phyloP scores from a whole-genome alignment of 345 rosid species.

The Sisymbrium altissimum region DNA sequence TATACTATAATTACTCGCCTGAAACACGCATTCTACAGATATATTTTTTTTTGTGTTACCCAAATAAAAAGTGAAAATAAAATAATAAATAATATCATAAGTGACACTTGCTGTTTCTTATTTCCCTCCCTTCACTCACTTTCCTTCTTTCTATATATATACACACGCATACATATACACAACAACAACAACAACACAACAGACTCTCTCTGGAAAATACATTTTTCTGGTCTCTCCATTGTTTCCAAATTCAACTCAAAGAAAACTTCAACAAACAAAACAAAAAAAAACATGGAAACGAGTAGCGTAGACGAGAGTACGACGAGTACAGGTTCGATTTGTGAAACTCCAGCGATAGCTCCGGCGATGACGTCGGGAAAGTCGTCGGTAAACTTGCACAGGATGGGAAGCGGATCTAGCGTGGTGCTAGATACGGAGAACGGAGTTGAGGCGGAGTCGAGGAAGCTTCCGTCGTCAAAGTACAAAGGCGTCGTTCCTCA shows the following conservation, averaged over 20 bases:
- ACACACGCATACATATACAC: not conserved
- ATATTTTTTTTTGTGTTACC: not conserved
- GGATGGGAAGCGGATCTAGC: conserved; percentile 59
- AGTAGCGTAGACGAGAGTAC: conserved; percentile 62
- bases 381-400: conserved; percentile 43
- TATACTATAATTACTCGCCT: conserved; percentile 34
- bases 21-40: conserved; percentile 27
- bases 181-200: not conserved
- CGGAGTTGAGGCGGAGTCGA: conserved; percentile 76
- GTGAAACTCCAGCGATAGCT: conserved; percentile 24
- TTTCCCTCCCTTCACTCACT: conserved; percentile 14
- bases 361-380: conserved; percentile 22
- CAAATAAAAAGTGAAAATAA: conserved; percentile 22
- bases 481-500: conserved; percentile 98
- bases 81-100: conserved; percentile 25
- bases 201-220: conserved; percentile 13
- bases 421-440: conserved; percentile 60
- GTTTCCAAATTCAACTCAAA: not conserved
- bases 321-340: conserved; percentile 41
- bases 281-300: conserved; percentile 38
- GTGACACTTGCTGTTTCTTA: conserved; percentile 37
- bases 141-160: conserved; percentile 19
- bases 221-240: conserved; percentile 15
- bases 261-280: not conserved
- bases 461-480: conserved; percentile 81